Base-by-base conservation (phyloP, 2,329 filamentous ascomycete genomes). In the Ceratocystis ficicola region DNA sequence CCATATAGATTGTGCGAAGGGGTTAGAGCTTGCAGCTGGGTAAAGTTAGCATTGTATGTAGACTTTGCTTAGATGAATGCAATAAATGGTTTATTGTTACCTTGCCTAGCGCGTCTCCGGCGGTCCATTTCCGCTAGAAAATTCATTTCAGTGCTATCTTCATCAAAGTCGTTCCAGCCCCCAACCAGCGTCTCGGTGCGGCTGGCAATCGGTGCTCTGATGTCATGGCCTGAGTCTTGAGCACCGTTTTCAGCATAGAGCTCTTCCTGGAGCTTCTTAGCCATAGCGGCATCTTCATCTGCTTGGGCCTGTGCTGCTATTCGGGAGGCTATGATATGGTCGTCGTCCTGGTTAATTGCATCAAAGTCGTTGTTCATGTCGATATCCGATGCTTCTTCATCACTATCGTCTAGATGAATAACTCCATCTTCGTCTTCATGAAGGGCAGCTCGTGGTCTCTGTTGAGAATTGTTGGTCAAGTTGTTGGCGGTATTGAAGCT, bases 231-330 rank as follows among this genome's bases (percentile, higher is more conserved):
- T 68, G 77, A 77, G 28, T 74, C 74, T 10, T 59, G 55, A 6
- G 74, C 77, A 36, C 73, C 76, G 72, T 73, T 67, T 69, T 77
- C 82, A 64, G 83, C 81, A 71, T 96, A 97, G 73, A 96, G 82
- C 75, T 99, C 91, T 72, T 99, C 89, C 74, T 99, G 94, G 68
- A 99, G 75, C 66, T 89, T 84, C 74, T 92, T 85, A 5, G 94
- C 94, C 86, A 97, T 93, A 55, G 89, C 92, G 64, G 90, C 92
- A 72, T 99, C 94, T 72, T 96, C 91, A 69, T 96, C 92, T 70
- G 88, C 84, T 64, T 85, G 79, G 17, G 81, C 83, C 3, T 74
- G 76, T 41, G 75, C 76, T 8, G 76, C 76, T 48, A 80, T 76
- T 1, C 73, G 73, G 3, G 73, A 76, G 0, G 75, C 77, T 25